phyloP scores from a whole-genome alignment of 1,284 basidiomycete genomes.

The Schizophyllum commune region DNA sequence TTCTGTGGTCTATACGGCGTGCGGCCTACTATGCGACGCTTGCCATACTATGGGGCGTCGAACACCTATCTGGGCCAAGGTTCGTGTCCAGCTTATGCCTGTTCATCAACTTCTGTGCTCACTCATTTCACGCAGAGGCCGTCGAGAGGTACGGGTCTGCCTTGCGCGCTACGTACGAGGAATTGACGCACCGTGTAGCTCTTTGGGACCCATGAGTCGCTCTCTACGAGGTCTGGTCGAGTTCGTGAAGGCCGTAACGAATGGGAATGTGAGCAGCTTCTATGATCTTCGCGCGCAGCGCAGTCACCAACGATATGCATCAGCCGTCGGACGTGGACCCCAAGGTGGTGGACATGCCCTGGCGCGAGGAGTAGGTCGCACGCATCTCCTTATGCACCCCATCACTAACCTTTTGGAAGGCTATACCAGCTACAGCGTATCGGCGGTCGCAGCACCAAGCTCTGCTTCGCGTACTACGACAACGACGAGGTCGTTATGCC shows the following conservation, averaged over 20 bases:
- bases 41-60: conserved; percentile 60
- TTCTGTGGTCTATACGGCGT: conserved; percentile 65
- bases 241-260: conserved; percentile 50
- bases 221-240: conserved; percentile 50
- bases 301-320: background rate
- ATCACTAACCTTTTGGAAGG: too few species aligned
- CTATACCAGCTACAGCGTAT: background rate
- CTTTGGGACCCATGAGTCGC: conserved; percentile 59
- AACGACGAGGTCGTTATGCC: conserved; percentile 36
- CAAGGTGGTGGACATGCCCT: conserved; percentile 53
- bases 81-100: background rate
- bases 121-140: background rate
- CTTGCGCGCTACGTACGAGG: background rate
- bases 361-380: conserved; percentile 40
- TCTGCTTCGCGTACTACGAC: conserved; percentile 60
- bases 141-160: background rate
- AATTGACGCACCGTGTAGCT: background rate
- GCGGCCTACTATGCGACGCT: conserved; percentile 61
- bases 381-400: background rate
- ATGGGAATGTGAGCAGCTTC: background rate
- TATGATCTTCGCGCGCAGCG: background rate
- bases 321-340: conserved; percentile 21
- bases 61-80: conserved; percentile 63
- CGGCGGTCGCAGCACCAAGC: conserved; percentile 12
- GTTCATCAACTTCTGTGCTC: background rate